Evolutionary conservation across 139 green algal species (phyloP).

Genomic region (Limnomonas spitsbergensis): DNA sequence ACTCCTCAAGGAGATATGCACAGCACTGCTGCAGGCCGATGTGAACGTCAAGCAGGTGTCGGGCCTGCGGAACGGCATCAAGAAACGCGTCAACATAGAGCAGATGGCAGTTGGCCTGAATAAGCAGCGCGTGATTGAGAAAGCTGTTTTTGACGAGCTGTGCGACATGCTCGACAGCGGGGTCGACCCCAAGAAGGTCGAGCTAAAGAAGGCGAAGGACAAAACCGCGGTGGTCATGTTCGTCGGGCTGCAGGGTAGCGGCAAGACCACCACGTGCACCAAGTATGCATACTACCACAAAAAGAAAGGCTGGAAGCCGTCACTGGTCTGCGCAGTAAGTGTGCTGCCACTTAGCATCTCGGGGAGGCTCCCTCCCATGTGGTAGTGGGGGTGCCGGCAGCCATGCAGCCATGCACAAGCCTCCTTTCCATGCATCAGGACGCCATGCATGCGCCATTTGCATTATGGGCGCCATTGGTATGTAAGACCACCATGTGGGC

Average conservation of each 20-base stretch:
- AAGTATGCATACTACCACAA: slow-evolving; percentile 97
- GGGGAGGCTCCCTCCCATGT: no score
- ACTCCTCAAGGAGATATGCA: slow-evolving; percentile 93
- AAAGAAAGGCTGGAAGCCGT: slow-evolving; percentile 94
- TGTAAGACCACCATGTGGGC: no score
- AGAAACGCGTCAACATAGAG: slow-evolving; percentile 85
- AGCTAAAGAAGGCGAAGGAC: slow-evolving; percentile 81
- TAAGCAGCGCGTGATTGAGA: slow-evolving; percentile 90
- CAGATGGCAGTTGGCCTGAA: slow-evolving; percentile 87
- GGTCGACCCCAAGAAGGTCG: slow-evolving; percentile 54
- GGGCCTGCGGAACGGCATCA: slow-evolving; percentile 70
- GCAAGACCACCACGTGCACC: slow-evolving; percentile 98
- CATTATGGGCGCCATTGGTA: no score
- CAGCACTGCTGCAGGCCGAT: slow-evolving; percentile 85
- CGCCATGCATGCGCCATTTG: no score
- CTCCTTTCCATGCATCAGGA: no score
- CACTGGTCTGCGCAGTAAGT: slow-evolving; percentile 86
- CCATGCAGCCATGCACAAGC: no score
- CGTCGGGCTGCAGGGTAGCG: slow-evolving; percentile 84
- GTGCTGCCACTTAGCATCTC: no score
- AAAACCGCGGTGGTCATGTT: slow-evolving; percentile 93
- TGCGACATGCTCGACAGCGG: slow-evolving; percentile 76
- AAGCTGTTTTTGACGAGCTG: slow-evolving; percentile 92
- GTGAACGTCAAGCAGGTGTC: slow-evolving; percentile 79
- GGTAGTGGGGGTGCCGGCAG: no score